Conservation (phyloP, 2,329 filamentous ascomycete genomes). For the Apiospora aurea region DNA sequence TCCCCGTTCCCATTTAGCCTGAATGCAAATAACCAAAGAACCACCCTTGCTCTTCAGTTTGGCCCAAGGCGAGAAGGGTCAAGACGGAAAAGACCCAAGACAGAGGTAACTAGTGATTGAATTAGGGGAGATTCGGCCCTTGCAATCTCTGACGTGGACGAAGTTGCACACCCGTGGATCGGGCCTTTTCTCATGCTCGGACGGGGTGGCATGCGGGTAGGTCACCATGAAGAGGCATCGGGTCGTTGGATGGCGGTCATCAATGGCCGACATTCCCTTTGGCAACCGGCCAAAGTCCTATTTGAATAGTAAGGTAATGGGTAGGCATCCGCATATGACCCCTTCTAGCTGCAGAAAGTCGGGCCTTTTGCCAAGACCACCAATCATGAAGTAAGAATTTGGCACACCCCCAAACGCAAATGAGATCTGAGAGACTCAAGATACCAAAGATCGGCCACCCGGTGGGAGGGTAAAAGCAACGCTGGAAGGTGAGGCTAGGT, state of each 20-base stretch:
- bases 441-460: background rate
- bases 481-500: background rate
- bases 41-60: background rate
- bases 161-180: background rate
- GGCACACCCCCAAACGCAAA: background rate
- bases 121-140: background rate
- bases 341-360: background rate
- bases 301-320: background rate
- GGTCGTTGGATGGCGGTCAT: background rate
- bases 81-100: background rate
- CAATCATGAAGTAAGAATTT: background rate
- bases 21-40: slow-evolving; percentile 15
- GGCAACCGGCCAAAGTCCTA: background rate
- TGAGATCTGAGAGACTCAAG: background rate
- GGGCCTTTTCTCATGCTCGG: slow-evolving; percentile 3
- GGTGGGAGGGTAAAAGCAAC: background rate
- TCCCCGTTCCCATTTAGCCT: background rate
- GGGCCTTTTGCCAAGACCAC: slow-evolving; percentile 7
- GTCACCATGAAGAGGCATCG: background rate
- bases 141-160: background rate
- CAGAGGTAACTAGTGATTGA: background rate
- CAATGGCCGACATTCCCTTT: background rate
- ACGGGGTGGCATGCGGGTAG: background rate
- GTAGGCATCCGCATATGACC: background rate
- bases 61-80: background rate